Percentiles rank a stretch among this genome's conserved stretches.
phyloP scores from a whole-genome alignment of 1,139 yeast genomes.

The Pichia sp. region DNA sequence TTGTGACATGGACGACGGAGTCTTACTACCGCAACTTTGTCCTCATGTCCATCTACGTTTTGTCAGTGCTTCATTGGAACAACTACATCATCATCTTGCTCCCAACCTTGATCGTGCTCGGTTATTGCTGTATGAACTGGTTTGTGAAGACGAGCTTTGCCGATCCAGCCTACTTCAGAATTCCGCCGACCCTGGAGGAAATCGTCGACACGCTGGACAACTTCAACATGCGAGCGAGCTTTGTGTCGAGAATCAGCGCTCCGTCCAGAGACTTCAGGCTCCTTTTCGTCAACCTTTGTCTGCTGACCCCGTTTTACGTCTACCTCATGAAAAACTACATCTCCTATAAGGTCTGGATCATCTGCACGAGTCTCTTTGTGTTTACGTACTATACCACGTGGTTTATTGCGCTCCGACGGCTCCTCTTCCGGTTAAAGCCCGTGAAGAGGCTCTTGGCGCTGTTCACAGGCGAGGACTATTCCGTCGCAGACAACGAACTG shows the following conservation, averaged over 20 bases:
- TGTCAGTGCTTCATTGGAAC: constrained; percentile 46
- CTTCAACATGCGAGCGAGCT: constrained; percentile 39
- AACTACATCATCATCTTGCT: constrained; percentile 35
- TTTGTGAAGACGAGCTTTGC: constrained; percentile 40
- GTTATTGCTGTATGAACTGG: constrained; percentile 45
- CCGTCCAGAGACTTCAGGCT: neutral
- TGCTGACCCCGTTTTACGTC: constrained; percentile 49
- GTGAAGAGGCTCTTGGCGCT: constrained; percentile 36
- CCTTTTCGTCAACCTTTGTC: constrained; percentile 10
- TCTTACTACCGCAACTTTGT: constrained; percentile 48
- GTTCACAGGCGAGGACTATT: constrained; percentile 42
- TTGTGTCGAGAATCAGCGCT: neutral
- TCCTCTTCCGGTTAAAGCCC: constrained; percentile 53
- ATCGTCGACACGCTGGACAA: constrained; percentile 50
- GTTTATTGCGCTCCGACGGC: constrained; percentile 46
- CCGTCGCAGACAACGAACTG: constrained; percentile 21
- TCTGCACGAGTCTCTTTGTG: constrained; percentile 39
- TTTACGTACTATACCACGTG: constrained; percentile 52
- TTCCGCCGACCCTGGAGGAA: constrained; percentile 52
- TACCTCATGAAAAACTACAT: constrained; percentile 37
- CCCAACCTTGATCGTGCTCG: constrained; percentile 38
- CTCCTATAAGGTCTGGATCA: constrained; percentile 34
- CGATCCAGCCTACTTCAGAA: constrained; percentile 26
- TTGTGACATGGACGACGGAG: constrained; percentile 54
- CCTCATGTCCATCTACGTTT: constrained; percentile 39